These are phyloP conservation scores for Aspergillus terreus DNA, from an alignment of 2,329 filamentous ascomycete genomes.

Conservation along the genomic window DNA sequence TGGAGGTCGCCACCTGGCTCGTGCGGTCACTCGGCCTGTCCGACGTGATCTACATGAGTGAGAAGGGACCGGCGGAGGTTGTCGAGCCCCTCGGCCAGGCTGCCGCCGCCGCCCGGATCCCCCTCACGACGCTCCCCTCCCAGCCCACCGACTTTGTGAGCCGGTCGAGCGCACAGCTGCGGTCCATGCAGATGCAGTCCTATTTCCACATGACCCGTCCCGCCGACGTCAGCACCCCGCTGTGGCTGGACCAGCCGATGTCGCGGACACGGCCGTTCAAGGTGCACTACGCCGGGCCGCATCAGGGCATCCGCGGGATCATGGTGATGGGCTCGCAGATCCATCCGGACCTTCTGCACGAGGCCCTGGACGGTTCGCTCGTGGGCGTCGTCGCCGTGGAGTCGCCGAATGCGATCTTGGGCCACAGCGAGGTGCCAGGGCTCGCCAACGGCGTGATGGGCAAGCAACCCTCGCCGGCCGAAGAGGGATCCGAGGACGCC, in stretches of 20 bases:
- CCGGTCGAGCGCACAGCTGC: slow-evolving; percentile 49
- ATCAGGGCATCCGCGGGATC: slow-evolving; percentile 48
- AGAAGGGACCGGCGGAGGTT: slow-evolving; percentile 44
- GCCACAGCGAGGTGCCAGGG: slow-evolving; percentile 3
- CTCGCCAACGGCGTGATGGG: neutral
- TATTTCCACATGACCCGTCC: slow-evolving; percentile 53
- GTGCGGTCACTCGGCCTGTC: slow-evolving; percentile 46
- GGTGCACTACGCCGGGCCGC: slow-evolving; percentile 46
- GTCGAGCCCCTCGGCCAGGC: slow-evolving; percentile 39
- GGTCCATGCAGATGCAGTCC: slow-evolving; percentile 58
- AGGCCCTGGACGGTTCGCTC: slow-evolving; percentile 52
- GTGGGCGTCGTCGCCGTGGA: slow-evolving; percentile 53
- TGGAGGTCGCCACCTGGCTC: slow-evolving; percentile 47
- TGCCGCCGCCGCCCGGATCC: slow-evolving; percentile 32
- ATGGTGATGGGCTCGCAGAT: slow-evolving; percentile 51
- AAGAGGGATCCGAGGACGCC: slow-evolving; percentile 11
- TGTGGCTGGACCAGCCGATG: slow-evolving; percentile 48
- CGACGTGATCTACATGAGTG: slow-evolving; percentile 53
- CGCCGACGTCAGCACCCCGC: slow-evolving; percentile 22
- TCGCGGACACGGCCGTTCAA: slow-evolving; percentile 45
- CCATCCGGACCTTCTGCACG: slow-evolving; percentile 44
- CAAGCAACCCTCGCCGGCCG: neutral
- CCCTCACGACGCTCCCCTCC: slow-evolving; percentile 46
- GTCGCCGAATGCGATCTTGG: slow-evolving; percentile 30
- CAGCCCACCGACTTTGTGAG: slow-evolving; percentile 42